A percentile compares a stretch with the other conserved stretches of the same genome.
These are phyloP conservation scores for Phaffomyces antillensis DNA, from an alignment of 805 yeast genomes.

Conservation along the genomic window DNA sequence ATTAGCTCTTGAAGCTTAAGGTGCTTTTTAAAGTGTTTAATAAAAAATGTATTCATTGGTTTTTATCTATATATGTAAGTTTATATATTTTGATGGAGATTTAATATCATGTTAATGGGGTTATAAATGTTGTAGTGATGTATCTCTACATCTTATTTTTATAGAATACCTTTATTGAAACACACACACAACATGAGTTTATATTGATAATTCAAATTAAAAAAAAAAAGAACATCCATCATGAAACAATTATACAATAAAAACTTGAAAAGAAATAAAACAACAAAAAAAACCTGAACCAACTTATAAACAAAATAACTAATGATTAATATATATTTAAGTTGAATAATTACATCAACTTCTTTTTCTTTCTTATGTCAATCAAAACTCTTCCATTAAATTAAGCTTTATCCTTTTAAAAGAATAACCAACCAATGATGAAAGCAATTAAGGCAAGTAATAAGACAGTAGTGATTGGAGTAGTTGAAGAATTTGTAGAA, in stretches of 20 bases:
- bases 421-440: conserved; percentile 65
- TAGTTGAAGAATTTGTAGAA: conserved; percentile 25
- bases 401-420: conserved; percentile 4
- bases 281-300: background rate
- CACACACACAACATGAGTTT: background rate
- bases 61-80: no score
- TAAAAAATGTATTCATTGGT: background rate
- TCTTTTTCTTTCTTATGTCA: no score
- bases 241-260: background rate
- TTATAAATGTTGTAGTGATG: no score
- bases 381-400: no score
- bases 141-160: background rate
- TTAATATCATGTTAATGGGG: no score
- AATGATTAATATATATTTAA: background rate
- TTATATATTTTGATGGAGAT: no score
- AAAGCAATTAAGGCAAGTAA: conserved; percentile 48
- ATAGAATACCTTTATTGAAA: background rate
- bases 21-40: conserved; percentile 4
- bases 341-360: no score
- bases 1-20: conserved; percentile 94
- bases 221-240: background rate
- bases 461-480: conserved; percentile 46
- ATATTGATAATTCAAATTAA: background rate
- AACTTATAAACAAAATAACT: background rate
- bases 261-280: background rate